Evolutionary conservation across 148 eudicot species (phyloP), one percentile per base, ranked within the genome.

Genomic region (Fallopia convolvulus): DNA sequence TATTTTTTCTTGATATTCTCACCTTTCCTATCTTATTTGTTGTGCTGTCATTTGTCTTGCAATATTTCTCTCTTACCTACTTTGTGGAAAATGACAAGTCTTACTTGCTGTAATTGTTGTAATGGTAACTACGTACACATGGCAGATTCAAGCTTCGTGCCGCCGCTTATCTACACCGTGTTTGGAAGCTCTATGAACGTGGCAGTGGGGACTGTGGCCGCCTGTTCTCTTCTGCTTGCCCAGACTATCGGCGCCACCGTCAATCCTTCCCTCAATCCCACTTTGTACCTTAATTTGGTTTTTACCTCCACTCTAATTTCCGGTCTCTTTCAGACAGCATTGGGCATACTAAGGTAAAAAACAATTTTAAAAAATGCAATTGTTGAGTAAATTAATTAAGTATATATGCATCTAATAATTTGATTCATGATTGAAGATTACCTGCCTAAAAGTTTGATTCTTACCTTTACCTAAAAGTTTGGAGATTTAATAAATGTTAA

Each of bases 131-230:
- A 5, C 30, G 39, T 23, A 68, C 32, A 44, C n/a, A 11, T 20
- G 20, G 18, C 42, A 94, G 99, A 94, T 83, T 94, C 97, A 40
- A 90, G 96, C 80, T 94, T 92, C 76, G 96, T 94, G 14, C 99
- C 97, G 39, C 90, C 99, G 26, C 80, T 94, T 1, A 79, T 94
- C 9, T 94, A 94, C 48, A 88, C 93, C 0, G 72, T 92, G 0
- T 89, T 92, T 23, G 99, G 99, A 40, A 94, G 91, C 76, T 94
- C 97, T 4, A 89, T 87, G 81, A 87, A 87, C 66, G 70, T 94
- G 49, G 93, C 93, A 0, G 97, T 94, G 3, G 97, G 99, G 77
- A 92, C 96, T 1, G 93, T 90, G 32, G 99, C 99, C 0, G 88
- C 96, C 0, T 83, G 88, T 52, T 94, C 99, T 3, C 83, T 94